Base-by-base conservation (phyloP, 78 protist species). In the Diacronema lutheri region DNA sequence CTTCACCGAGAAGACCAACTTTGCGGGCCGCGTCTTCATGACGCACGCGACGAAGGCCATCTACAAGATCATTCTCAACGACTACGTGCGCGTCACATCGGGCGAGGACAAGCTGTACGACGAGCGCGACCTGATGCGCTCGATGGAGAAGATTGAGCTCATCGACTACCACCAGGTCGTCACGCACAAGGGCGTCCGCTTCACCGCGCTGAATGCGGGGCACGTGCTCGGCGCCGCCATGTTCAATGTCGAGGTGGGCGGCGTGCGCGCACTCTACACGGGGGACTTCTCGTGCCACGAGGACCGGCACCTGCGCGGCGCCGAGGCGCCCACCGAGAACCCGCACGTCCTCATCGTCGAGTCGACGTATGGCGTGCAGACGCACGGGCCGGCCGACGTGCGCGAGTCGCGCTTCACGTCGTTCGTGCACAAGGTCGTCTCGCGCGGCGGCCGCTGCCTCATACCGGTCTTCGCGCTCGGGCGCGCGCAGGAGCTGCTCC, bases 221-320 rank as follows among this genome's bases (percentile, higher is more conserved):
- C 99, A 97, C 85, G 99, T 97, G 11, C 92, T 97, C 38, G 99
- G 99, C 23, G 99, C 98, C 6, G 97, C 97, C 29, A 95, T 96
- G 98, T 97, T 95, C 88, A 38, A 72, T 79, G 46, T 97, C 19
- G 97, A 95, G 50, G 93, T 96, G 56, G 97, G 95, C 0, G 98
- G 98, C 40, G 90, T 90, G 6, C 61, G 65, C 46, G 90, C 83
- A 13, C 88, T 97, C n/a, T 97, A 97, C 91, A 96, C 99, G 1
- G 99, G 99, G 12, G 99, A 97, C 71, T 97, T 93, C 84, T 89
- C 97, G 41, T 81, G 94, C 9, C 68, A 96, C 29, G 97, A 90
- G 25, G 99, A 97, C 83, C 83, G 99, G 31, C 99, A 97, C 71
- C 83, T 97, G 69, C 88, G 88, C 95, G 96, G 97, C 6, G 99